Percentiles rank a stretch among this genome's conserved stretches.
Evolutionary conservation across 768 basidiomycete genomes (phyloP).

Genomic region (Neoboletus magnificus): DNA sequence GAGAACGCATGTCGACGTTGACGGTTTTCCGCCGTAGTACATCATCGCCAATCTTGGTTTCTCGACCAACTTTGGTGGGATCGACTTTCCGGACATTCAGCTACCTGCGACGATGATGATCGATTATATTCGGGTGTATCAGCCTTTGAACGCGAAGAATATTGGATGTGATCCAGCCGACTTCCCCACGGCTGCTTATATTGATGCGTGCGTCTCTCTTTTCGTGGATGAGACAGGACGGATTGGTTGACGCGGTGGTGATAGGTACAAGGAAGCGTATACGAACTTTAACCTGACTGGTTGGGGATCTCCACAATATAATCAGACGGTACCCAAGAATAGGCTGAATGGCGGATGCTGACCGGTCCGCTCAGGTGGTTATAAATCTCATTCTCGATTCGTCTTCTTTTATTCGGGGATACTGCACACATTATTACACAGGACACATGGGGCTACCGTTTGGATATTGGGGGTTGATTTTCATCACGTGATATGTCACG

Average conservation of each 20-base stretch:
- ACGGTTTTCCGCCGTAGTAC: constrained; percentile 39
- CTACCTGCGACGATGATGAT: constrained; percentile 64
- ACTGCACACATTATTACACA: background rate
- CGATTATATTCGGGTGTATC: constrained; percentile 83
- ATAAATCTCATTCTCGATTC: constrained; percentile 7
- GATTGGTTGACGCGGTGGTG: background rate
- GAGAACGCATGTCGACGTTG: background rate
- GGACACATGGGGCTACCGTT: background rate
- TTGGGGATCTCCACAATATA: constrained; percentile 40
- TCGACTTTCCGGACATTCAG: constrained; percentile 54
- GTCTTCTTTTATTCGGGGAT: background rate
- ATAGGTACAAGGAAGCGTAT: constrained; percentile 43
- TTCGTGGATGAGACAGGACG: background rate
- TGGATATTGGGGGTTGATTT: constrained; percentile 22
- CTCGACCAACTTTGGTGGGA: constrained; percentile 62
- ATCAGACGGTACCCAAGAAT: constrained; percentile 62
- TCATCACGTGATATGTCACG: constrained; percentile 28
- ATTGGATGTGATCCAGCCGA: constrained; percentile 67
- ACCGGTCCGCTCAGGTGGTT: background rate
- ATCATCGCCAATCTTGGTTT: constrained; percentile 71
- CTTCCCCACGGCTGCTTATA: constrained; percentile 76
- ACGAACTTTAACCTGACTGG: constrained; percentile 43
- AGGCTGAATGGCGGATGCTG: constrained; percentile 32
- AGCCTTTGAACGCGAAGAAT: constrained; percentile 45
- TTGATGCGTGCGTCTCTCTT: constrained; percentile 50